These are phyloP conservation scores for Trypanosoma avium DNA, from an alignment of 208 protist genomes.

Conservation along the genomic window DNA sequence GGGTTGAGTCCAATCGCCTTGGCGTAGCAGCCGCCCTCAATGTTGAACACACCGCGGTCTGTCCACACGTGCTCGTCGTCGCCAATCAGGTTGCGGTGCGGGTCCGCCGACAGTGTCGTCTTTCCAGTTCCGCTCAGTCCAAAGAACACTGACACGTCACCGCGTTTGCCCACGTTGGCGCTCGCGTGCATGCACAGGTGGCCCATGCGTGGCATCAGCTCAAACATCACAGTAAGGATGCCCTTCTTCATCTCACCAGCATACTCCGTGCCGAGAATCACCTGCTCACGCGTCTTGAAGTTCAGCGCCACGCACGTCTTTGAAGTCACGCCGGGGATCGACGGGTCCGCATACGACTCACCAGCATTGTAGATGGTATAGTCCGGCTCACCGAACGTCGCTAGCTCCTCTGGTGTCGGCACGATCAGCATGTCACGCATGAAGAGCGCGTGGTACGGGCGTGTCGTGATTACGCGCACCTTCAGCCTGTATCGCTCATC, in stretches of 20 bases:
- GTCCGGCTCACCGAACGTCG: slow-evolving; percentile 94
- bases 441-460: slow-evolving; percentile 97
- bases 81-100: slow-evolving; percentile 82
- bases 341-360: slow-evolving; percentile 86
- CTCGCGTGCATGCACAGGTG: slow-evolving; percentile 94
- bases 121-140: slow-evolving; percentile 92
- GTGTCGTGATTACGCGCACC: slow-evolving; percentile 90
- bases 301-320: slow-evolving; percentile 76
- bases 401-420: slow-evolving; percentile 89
- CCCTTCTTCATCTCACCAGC: slow-evolving; percentile 99
- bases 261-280: slow-evolving; percentile 96
- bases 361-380: slow-evolving; percentile 96
- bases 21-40: slow-evolving; percentile 94
- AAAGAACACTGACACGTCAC: slow-evolving; percentile 89
- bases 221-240: slow-evolving; percentile 96
- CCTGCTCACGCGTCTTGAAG: slow-evolving; percentile 87
- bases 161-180: slow-evolving; percentile 86
- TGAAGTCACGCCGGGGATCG: slow-evolving; percentile 82
- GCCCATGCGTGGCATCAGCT: slow-evolving; percentile 92
- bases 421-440: slow-evolving; percentile 96
- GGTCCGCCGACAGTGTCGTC: slow-evolving; percentile 93
- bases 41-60: slow-evolving; percentile 90
- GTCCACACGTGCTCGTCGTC: slow-evolving; percentile 94
- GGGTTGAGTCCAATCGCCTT: slow-evolving; percentile 89
- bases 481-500: slow-evolving; percentile 93